phyloP scores from a whole-genome alignment of 768 basidiomycete species.

The Obba rivulosa region DNA sequence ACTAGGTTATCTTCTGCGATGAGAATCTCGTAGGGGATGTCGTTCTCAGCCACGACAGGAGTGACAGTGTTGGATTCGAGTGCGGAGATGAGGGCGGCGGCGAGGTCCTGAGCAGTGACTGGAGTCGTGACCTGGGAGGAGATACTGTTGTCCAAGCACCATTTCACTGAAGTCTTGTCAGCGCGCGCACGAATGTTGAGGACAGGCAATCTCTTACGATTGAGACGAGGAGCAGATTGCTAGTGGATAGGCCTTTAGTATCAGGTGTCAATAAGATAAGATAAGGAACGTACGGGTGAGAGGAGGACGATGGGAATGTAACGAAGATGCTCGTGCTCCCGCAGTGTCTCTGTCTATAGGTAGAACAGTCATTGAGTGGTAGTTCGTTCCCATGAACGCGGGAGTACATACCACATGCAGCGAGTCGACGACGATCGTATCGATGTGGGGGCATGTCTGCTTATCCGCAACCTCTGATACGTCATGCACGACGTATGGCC shows the following conservation, averaged over 20 bases:
- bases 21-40: conserved; percentile 86
- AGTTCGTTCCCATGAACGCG: conserved; percentile 1
- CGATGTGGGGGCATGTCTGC: conserved; percentile 80
- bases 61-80: conserved; percentile 93
- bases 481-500: conserved; percentile 69
- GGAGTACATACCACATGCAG: conserved; percentile 62
- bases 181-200: conserved; percentile 6
- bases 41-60: conserved; percentile 79
- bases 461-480: conserved; percentile 81
- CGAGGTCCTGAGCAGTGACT: conserved; percentile 80
- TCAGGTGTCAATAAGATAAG: not conserved
- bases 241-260: conserved; percentile 5
- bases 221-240: conserved; percentile 61
- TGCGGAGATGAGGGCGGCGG: conserved; percentile 88
- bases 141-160: conserved; percentile 95
- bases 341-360: conserved; percentile 75
- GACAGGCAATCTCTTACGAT: conserved; percentile 44
- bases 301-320: conserved; percentile 95
- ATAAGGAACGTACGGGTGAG: conserved; percentile 45
- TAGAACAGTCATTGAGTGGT: not conserved
- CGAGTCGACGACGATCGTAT: conserved; percentile 94
- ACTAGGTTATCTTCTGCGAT: conserved; percentile 96
- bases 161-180: conserved; percentile 63
- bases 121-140: conserved; percentile 93
- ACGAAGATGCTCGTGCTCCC: conserved; percentile 90